These are phyloP conservation scores for Beauveria bassiana DNA, from an alignment of 2,329 filamentous ascomycete genomes.

Conservation along the genomic window DNA sequence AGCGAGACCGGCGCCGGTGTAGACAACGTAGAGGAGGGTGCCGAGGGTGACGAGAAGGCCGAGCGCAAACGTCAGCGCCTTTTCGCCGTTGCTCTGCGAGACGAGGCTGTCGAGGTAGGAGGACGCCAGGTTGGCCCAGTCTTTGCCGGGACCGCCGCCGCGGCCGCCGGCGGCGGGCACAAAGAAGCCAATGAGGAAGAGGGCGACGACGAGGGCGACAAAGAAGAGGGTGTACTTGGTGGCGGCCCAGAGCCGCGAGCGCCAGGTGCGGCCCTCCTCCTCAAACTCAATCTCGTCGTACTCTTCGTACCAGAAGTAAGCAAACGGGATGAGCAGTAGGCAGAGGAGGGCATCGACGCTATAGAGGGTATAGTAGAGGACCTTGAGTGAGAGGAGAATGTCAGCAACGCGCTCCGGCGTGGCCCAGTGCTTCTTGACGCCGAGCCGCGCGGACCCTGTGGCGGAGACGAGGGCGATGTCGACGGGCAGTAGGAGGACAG, in stretches of 20 bases:
- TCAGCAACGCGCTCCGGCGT: conserved; percentile 70
- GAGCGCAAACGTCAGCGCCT: conserved; percentile 81
- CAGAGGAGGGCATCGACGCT: conserved; percentile 86
- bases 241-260: conserved; percentile 69
- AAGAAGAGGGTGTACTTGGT: conserved; percentile 88
- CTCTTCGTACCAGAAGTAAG: conserved; percentile 98
- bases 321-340: conserved; percentile 82
- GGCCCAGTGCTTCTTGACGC: conserved; percentile 90
- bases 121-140: conserved; percentile 71
- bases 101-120: conserved; percentile 77
- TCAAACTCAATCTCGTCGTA: conserved; percentile 87
- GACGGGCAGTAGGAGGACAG: conserved; percentile 84
- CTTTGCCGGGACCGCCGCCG: conserved; percentile 53
- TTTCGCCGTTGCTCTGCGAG: conserved; percentile 74
- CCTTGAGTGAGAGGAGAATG: conserved; percentile 72
- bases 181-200: conserved; percentile 93
- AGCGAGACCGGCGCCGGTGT: conserved; percentile 83
- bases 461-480: conserved; percentile 93
- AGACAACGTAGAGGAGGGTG: conserved; percentile 76
- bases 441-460: conserved; percentile 66
- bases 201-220: conserved; percentile 65
- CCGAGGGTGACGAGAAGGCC: conserved; percentile 85
- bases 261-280: conserved; percentile 67
- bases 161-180: conserved; percentile 62
- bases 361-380: conserved; percentile 91